Percentiles rank a stretch among this genome's conserved stretches.
Conservation (phyloP, 1,284 basidiomycete genomes). For the Ceratobasidium sp. region DNA sequence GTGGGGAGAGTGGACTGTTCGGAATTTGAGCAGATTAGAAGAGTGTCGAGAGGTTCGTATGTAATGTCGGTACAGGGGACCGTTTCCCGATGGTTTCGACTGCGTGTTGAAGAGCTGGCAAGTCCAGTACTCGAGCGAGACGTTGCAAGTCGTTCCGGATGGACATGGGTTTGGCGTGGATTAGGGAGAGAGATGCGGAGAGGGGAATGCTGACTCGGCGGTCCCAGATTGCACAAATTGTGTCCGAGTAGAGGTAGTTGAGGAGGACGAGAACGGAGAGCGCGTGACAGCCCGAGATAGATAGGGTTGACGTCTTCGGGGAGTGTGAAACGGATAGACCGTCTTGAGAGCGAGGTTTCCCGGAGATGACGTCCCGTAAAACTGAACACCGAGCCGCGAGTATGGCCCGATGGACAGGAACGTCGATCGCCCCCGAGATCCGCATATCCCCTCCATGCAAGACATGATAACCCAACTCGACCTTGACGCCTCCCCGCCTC, state of each 20-base stretch:
- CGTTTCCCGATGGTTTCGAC: constrained; percentile 52
- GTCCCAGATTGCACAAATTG: constrained; percentile 87
- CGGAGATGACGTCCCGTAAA: constrained; percentile 61
- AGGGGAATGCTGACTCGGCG: constrained; percentile 69
- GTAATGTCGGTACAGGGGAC: constrained; percentile 50
- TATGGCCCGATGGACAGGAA: constrained; percentile 75
- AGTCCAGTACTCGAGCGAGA: constrained; percentile 65
- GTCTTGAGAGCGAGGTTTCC: constrained; percentile 53
- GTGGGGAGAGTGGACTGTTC: constrained; percentile 45
- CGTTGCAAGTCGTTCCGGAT: constrained; percentile 71
- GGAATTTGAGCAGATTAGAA: constrained; percentile 54
- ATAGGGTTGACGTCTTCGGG: constrained; percentile 52
- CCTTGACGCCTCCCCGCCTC: constrained; percentile 22
- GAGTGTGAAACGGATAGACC: constrained; percentile 44
- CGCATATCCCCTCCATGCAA: constrained; percentile 71
- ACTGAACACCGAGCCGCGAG: constrained; percentile 69
- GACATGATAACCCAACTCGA: constrained; percentile 39
- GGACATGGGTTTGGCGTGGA: constrained; percentile 56
- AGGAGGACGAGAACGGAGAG: constrained; percentile 81
- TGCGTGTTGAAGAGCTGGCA: constrained; percentile 65
- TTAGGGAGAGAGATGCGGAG: constrained; percentile 58
- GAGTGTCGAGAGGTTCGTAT: constrained; percentile 53
- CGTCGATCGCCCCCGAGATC: constrained; percentile 58
- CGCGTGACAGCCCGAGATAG: constrained; percentile 65
- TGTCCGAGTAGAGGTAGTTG: constrained; percentile 90